phyloP scores from a whole-genome alignment of 2,329 filamentous ascomycete species.

The Metarhizium brunneum region DNA sequence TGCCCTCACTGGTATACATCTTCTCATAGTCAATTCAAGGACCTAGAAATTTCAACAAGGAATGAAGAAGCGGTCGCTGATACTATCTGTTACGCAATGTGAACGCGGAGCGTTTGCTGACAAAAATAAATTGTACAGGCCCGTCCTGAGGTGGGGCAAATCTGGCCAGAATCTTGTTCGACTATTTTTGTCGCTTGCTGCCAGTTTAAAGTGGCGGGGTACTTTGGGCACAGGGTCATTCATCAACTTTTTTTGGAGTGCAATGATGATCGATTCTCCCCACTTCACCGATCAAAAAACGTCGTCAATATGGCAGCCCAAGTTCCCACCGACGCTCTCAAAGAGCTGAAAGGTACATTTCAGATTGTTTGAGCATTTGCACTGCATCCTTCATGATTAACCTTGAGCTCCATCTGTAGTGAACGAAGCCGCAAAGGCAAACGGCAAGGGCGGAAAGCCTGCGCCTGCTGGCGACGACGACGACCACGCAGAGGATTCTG shows the following conservation, averaged over 20 bases:
- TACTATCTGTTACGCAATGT: not conserved
- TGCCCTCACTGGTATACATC: no score
- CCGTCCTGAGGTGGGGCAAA: no score
- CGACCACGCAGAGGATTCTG: slow-evolving; percentile 40
- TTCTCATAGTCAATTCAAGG: no score
- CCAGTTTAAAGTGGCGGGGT: not conserved
- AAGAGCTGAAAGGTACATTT: slow-evolving; percentile 31
- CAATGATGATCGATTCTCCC: not conserved
- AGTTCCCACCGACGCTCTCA: slow-evolving; percentile 32
- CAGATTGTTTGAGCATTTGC: no score
- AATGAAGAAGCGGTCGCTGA: not conserved
- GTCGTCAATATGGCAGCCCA: slow-evolving; percentile 32
- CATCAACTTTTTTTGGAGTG: not conserved
- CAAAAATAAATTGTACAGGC: no score
- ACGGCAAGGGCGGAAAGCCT: slow-evolving; percentile 30
- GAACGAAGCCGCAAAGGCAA: slow-evolving; percentile 28
- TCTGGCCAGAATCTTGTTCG: no score
- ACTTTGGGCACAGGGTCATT: not conserved
- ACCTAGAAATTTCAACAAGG: no score
- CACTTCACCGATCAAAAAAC: slow-evolving; percentile 1
- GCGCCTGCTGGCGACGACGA: slow-evolving; percentile 29
- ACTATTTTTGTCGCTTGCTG: not conserved
- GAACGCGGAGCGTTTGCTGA: no score
- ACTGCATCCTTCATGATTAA: not conserved
- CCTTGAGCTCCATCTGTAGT: slow-evolving; percentile 18